A percentile compares a stretch with the other conserved stretches of the same genome.
Conservation (phyloP, 2,329 filamentous ascomycete genomes). For the Aspergillus brasiliensis region DNA sequence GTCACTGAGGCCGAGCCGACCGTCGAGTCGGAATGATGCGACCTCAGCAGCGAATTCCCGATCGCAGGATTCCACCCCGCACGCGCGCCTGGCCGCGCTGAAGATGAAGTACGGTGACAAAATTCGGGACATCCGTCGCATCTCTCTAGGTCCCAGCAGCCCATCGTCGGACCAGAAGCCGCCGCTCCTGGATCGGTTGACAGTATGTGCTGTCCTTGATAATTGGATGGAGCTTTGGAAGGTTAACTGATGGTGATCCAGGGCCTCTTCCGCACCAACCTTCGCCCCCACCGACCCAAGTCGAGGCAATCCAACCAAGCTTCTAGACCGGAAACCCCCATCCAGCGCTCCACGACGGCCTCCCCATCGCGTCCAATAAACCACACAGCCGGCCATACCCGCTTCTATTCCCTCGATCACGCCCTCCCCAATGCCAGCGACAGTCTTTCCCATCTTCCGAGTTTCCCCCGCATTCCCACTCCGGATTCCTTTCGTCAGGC, state of each 20-base stretch:
- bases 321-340: neutral
- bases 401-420: constrained; percentile 1
- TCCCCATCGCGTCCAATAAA: neutral
- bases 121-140: neutral
- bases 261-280: neutral
- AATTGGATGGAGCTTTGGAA: neutral
- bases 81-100: constrained; percentile 3
- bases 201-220: neutral
- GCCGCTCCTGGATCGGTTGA: neutral
- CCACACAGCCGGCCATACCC: neutral
- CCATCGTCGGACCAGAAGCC: neutral
- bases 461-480: constrained; percentile 8
- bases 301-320: neutral
- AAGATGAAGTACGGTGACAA: constrained; percentile 4
- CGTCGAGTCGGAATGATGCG: neutral
- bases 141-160: neutral
- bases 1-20: neutral
- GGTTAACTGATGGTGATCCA: neutral
- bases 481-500: constrained; percentile 12
- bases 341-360: neutral
- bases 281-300: neutral
- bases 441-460: neutral
- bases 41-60: neutral
- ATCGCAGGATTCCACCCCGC: neutral
- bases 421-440: neutral